These are phyloP conservation scores for Pelargonium myrrhifolium DNA, from an alignment of 441 rosid genomes.

Conservation along the genomic window DNA sequence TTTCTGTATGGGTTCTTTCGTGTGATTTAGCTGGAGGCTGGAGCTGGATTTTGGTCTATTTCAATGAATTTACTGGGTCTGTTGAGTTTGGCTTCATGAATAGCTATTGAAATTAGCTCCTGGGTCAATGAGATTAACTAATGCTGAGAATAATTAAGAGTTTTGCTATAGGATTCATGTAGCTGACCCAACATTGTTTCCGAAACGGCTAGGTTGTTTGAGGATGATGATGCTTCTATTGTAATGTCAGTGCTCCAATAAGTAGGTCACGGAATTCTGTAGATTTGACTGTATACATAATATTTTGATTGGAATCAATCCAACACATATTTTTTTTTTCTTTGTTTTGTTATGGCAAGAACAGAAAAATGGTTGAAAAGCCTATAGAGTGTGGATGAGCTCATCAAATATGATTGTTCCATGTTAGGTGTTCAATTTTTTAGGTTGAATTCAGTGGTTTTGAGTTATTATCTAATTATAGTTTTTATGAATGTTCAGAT, in stretches of 20 bases:
- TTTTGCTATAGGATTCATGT: too few species aligned
- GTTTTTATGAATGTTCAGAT: constrained; percentile 33
- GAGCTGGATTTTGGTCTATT: not conserved
- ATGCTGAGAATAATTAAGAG: not conserved
- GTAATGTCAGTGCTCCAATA: not conserved
- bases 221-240: too few species aligned
- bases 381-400: too few species aligned
- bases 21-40: not conserved
- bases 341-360: not conserved
- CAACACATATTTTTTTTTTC: not conserved
- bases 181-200: not conserved
- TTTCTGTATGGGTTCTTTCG: not conserved
- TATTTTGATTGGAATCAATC: not conserved
- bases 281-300: not conserved
- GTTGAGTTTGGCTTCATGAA: not conserved
- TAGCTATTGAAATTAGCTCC: not conserved
- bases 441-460: not conserved
- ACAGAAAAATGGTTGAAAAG: not conserved
- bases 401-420: not conserved
- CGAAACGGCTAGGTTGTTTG: not conserved
- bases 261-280: not conserved
- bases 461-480: not conserved
- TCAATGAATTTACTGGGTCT: not conserved
- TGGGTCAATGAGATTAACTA: not conserved
- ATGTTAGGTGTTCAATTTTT: not conserved